phyloP scores from a whole-genome alignment of 2,329 filamentous ascomycete species.

The Gnomoniopsis sp. region DNA sequence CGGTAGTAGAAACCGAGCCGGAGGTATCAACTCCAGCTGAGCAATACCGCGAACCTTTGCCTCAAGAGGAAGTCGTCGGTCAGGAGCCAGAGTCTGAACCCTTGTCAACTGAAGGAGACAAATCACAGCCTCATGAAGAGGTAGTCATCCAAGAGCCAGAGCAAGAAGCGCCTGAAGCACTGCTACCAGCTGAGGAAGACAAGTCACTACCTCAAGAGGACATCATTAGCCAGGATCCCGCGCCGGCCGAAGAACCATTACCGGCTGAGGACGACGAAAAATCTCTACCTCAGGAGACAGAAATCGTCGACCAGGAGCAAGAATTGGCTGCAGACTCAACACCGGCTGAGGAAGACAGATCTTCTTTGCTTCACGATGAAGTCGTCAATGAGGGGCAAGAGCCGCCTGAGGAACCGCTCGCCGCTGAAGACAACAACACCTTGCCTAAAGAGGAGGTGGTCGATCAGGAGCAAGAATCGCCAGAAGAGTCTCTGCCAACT shows the following conservation, averaged over 20 bases:
- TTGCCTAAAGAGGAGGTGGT: neutral
- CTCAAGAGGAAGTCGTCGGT: neutral
- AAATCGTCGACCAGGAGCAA: too few species aligned
- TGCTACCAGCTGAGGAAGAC: neutral
- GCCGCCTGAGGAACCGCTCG: neutral
- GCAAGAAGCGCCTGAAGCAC: too few species aligned
- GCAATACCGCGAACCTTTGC: neutral
- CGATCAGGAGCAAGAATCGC: neutral
- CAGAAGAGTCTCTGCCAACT: neutral
- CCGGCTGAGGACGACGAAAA: too few species aligned
- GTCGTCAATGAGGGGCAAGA: neutral
- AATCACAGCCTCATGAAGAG: too few species aligned
- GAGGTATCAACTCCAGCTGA: neutral
- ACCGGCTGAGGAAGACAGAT: neutral
- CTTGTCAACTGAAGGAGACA: too few species aligned
- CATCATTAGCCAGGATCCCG: neutral
- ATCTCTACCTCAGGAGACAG: too few species aligned
- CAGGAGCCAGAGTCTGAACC: neutral
- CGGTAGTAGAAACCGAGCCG: neutral
- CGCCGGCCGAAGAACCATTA: neutral
- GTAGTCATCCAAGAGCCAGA: too few species aligned
- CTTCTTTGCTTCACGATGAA: neutral
- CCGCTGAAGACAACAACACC: too few species aligned
- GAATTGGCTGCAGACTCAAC: neutral
- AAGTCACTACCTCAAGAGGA: neutral